Conservation (phyloP, 2,329 filamentous ascomycete genomes). For the Exserohilum turcica region DNA sequence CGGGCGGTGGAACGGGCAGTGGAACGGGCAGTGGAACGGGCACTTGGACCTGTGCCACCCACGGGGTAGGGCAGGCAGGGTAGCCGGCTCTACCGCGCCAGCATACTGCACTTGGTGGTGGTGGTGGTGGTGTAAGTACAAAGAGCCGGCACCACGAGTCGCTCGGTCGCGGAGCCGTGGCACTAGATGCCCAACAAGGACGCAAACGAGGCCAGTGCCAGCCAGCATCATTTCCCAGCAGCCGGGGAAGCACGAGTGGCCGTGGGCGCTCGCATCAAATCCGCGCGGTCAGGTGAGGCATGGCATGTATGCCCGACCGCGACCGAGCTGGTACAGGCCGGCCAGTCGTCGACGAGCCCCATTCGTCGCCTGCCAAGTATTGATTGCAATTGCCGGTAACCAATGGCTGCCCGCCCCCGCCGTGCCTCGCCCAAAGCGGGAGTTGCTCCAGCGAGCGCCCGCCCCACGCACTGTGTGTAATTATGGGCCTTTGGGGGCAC, state of each 20-base stretch:
- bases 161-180: background rate
- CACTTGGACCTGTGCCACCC: too few species aligned
- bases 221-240: slow-evolving; percentile 20
- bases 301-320: slow-evolving; percentile 8
- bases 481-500: slow-evolving; percentile 39
- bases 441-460: slow-evolving; percentile 22
- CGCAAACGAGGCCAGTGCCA: slow-evolving; percentile 14
- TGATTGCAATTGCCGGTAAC: slow-evolving; percentile 42
- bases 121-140: too few species aligned
- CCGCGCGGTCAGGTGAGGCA: slow-evolving; percentile 44
- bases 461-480: slow-evolving; percentile 35
- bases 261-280: slow-evolving; percentile 27
- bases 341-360: slow-evolving; percentile 34
- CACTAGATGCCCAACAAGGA: slow-evolving; percentile 16
- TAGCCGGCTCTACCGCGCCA: too few species aligned
- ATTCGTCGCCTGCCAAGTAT: slow-evolving; percentile 46
- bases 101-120: too few species aligned
- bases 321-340: slow-evolving; percentile 25
- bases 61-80: too few species aligned
- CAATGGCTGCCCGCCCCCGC: slow-evolving; percentile 30
- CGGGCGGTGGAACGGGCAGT: slow-evolving; percentile 1
- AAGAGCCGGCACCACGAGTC: too few species aligned
- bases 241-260: slow-evolving; percentile 21
- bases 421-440: slow-evolving; percentile 22
- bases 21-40: slow-evolving; percentile 2